phyloP scores from a whole-genome alignment of 2,329 filamentous ascomycete genomes.

The Monosporascus sp. region DNA sequence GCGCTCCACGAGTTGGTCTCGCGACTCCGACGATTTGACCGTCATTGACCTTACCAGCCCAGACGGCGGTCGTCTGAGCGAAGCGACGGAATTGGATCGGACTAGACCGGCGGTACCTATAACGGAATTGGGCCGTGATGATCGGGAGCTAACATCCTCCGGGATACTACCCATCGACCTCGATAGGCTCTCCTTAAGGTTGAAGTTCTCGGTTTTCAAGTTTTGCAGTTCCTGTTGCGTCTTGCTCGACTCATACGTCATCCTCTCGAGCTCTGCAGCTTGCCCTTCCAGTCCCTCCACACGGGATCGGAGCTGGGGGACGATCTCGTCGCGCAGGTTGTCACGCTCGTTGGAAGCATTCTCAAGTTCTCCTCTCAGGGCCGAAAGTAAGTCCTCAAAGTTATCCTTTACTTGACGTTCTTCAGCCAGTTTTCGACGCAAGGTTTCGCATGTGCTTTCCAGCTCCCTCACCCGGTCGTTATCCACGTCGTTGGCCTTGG shows the following conservation, averaged over 20 bases:
- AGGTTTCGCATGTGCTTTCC: constrained; percentile 74
- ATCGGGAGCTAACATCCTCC: constrained; percentile 25
- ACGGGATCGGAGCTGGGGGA: constrained; percentile 70
- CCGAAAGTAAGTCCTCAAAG: constrained; percentile 85
- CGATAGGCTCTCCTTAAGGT: constrained; percentile 35
- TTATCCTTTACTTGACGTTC: constrained; percentile 86
- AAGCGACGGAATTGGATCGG: constrained; percentile 62
- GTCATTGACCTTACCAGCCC: constrained; percentile 56
- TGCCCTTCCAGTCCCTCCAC: constrained; percentile 75
- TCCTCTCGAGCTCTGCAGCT: constrained; percentile 64
- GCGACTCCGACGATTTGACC: constrained; percentile 53
- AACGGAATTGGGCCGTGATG: constrained; percentile 38
- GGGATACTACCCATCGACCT: constrained; percentile 29
- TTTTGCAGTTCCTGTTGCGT: constrained; percentile 81
- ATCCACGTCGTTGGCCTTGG: constrained; percentile 51
- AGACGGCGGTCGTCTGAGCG: constrained; percentile 37
- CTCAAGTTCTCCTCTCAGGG: constrained; percentile 76
- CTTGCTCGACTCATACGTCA: constrained; percentile 74
- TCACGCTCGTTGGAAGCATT: constrained; percentile 83
- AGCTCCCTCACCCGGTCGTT: constrained; percentile 67
- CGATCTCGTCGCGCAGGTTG: constrained; percentile 81
- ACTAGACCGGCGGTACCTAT: constrained; percentile 45
- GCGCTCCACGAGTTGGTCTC: constrained; percentile 68
- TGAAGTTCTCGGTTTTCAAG: constrained; percentile 63
- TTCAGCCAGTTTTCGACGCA: constrained; percentile 74